These are phyloP conservation scores for Phytopythium sindhum DNA, from an alignment of 352 stramenopile genomes.

Conservation along the genomic window DNA sequence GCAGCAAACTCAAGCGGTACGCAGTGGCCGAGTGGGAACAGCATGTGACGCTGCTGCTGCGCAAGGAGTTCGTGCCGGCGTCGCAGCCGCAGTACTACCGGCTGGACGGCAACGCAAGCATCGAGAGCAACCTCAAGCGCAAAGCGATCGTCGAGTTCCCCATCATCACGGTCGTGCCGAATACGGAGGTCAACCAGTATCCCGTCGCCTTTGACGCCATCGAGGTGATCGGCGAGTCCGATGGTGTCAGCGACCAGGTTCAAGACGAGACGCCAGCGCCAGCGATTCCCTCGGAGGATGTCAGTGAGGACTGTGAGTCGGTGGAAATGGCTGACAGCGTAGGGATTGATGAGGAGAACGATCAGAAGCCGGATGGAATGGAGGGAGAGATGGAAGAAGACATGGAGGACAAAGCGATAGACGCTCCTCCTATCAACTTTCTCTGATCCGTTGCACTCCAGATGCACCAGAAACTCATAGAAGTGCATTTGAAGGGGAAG, in stretches of 20 bases:
- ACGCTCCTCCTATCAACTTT: neutral
- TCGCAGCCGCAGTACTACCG: conserved; percentile 71
- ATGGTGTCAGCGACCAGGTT: conserved; percentile 5
- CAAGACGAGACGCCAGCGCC: neutral
- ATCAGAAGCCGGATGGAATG: neutral
- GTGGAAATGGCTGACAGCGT: neutral
- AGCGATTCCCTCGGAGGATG: neutral
- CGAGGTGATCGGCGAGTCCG: conserved; percentile 32
- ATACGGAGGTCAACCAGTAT: conserved; percentile 47
- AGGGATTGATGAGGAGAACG: neutral
- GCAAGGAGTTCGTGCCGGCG: conserved; percentile 74
- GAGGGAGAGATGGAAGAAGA: neutral
- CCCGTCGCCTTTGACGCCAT: conserved; percentile 64
- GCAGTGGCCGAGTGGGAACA: conserved; percentile 47
- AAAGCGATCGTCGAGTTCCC: conserved; percentile 82
- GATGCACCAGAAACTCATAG: neutral
- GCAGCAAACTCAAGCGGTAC: conserved; percentile 73
- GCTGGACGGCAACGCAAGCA: conserved; percentile 49
- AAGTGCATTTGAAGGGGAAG: neutral
- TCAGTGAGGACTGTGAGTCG: neutral
- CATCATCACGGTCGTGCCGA: conserved; percentile 55
- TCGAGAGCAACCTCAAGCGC: conserved; percentile 74
- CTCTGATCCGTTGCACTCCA: neutral
- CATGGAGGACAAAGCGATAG: neutral
- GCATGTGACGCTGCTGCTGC: conserved; percentile 56